A percentile compares a stretch with the other conserved stretches of the same genome.
Conservation (phyloP, 1,284 basidiomycete species). For the Heterobasidion annosum region DNA sequence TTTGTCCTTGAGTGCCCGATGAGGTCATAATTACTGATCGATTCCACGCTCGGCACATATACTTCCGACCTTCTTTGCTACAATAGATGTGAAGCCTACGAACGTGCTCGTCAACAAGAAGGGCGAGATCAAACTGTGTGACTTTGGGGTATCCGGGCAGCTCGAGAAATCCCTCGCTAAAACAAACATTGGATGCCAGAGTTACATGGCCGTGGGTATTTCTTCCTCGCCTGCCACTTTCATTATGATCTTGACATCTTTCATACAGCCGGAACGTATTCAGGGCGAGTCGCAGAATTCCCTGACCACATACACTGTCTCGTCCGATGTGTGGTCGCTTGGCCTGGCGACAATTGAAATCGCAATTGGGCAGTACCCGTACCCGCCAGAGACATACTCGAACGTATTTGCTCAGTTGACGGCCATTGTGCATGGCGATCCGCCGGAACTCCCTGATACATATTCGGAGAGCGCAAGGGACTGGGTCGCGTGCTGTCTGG, state of each 20-base stretch:
- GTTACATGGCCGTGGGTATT: conserved; percentile 88
- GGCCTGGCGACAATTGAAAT: conserved; percentile 94
- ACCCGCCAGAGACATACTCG: conserved; percentile 96
- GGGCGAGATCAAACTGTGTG: conserved; percentile 92
- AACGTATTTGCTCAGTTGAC: conserved; percentile 96
- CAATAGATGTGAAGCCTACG: conserved; percentile 89
- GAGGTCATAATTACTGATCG: background rate
- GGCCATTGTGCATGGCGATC: conserved; percentile 92
- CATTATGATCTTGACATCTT: conserved; percentile 25
- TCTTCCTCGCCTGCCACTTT: background rate
- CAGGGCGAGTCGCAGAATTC: conserved; percentile 88
- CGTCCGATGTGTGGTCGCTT: conserved; percentile 98
- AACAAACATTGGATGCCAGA: conserved; percentile 98
- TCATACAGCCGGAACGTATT: conserved; percentile 76
- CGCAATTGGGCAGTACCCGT: conserved; percentile 88
- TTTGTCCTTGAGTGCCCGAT: background rate
- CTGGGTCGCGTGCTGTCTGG: conserved; percentile 57
- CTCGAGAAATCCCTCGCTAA: conserved; percentile 94
- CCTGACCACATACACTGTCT: conserved; percentile 87
- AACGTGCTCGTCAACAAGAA: conserved; percentile 89
- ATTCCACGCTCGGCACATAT: background rate
- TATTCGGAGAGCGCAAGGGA: conserved; percentile 46
- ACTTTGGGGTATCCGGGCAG: conserved; percentile 97
- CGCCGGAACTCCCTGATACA: conserved; percentile 69
- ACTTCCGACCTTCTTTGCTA: background rate